Conservation (phyloP, 495 filamentous ascomycete genomes). For the Penicillium taxi region DNA sequence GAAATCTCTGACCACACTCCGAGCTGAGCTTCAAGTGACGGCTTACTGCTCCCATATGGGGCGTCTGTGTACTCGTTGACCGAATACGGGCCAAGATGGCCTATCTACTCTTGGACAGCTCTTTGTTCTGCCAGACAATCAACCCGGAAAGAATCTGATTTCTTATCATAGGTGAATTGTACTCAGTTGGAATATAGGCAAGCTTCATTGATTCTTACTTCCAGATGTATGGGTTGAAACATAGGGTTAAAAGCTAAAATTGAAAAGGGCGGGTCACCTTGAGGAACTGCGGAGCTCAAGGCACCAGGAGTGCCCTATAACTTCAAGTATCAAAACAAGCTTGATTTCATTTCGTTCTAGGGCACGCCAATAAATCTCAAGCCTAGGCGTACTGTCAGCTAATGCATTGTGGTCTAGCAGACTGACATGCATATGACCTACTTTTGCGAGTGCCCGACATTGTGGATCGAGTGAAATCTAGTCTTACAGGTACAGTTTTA, state of each 20-base stretch:
- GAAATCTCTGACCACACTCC: not conserved
- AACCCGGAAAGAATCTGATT: not conserved
- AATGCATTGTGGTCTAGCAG: slow-evolving; percentile 14
- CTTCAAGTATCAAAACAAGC: slow-evolving; percentile 16
- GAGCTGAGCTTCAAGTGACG: slow-evolving; percentile 2
- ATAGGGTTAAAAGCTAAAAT: slow-evolving; percentile 7
- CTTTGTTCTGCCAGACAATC: slow-evolving; percentile 2
- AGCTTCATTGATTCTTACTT: slow-evolving; percentile 3
- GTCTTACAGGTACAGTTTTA: slow-evolving; percentile 6
- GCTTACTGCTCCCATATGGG: too few relatives aligned
- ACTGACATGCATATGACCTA: slow-evolving; percentile 18
- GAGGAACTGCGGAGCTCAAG: slow-evolving; percentile 15
- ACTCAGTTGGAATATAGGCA: slow-evolving; percentile 3
- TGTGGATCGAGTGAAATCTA: slow-evolving; percentile 18
- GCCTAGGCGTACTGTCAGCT: slow-evolving; percentile 14
- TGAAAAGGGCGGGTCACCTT: slow-evolving; percentile 17
- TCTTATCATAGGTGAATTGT: slow-evolving; percentile 8
- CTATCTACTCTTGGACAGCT: too few relatives aligned
- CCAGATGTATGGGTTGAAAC: slow-evolving; percentile 5
- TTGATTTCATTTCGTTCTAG: slow-evolving; percentile 10
- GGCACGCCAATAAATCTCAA: slow-evolving; percentile 19
- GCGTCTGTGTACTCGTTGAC: not conserved
- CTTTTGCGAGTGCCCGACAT: slow-evolving; percentile 19
- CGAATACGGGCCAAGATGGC: slow-evolving; percentile 11
- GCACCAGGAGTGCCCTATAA: too few relatives aligned